Conservation (phyloP, 768 basidiomycete genomes). For the Pleurotus cornucopiae region DNA sequence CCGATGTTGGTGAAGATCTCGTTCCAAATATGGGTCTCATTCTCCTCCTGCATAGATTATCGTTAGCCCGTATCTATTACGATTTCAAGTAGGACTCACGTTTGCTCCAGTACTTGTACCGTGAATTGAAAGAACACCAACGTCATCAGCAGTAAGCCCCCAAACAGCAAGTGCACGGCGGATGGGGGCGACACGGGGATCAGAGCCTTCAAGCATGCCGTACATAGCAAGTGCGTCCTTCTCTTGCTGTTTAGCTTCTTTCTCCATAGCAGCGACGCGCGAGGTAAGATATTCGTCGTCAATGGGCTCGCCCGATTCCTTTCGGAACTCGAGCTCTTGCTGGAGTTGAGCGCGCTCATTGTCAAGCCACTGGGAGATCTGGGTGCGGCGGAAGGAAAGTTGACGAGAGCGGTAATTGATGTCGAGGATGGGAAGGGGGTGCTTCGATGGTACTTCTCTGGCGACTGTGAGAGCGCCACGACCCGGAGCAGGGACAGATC, state of each 20-base stretch:
- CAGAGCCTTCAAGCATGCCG: conserved; percentile 90
- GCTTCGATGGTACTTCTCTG: conserved; percentile 75
- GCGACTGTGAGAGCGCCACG: conserved; percentile 89
- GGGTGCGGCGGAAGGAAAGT: conserved; percentile 89
- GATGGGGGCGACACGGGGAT: conserved; percentile 84
- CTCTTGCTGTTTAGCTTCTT: conserved; percentile 89
- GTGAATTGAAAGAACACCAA: conserved; percentile 87
- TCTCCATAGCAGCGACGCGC: conserved; percentile 81
- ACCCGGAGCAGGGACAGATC: conserved; percentile 96
- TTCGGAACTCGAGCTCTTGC: conserved; percentile 66
- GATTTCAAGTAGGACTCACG: conserved; percentile 28
- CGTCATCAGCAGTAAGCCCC: conserved; percentile 91
- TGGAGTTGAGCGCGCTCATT: conserved; percentile 86
- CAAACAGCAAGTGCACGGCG: conserved; percentile 96
- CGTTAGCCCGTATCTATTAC: background rate
- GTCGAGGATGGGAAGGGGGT: conserved; percentile 77
- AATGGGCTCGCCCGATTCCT: conserved; percentile 42
- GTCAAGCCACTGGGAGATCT: conserved; percentile 91
- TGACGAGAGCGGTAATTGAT: conserved; percentile 90
- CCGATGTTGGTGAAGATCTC: conserved; percentile 85
- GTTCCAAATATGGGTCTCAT: conserved; percentile 97
- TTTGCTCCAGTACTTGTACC: conserved; percentile 87
- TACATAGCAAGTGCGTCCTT: conserved; percentile 89
- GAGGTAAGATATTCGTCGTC: conserved; percentile 71
- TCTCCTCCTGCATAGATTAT: conserved; percentile 67